A percentile compares a stretch with the other conserved stretches of the same genome.
These are phyloP conservation scores for Strobilomyces confusus DNA, from an alignment of 768 basidiomycete species.

Conservation along the genomic window DNA sequence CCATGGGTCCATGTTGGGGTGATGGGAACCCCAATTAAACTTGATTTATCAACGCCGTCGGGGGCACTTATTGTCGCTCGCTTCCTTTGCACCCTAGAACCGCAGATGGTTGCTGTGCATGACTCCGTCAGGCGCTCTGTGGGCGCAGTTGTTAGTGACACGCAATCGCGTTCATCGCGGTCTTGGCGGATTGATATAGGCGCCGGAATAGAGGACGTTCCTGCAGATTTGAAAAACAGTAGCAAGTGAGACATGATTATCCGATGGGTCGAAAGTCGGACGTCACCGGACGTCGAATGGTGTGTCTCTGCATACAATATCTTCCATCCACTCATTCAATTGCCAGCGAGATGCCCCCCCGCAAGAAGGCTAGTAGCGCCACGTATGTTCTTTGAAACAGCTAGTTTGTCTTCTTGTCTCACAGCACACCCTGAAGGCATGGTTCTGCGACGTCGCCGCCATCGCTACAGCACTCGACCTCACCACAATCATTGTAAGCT, in stretches of 20 bases:
- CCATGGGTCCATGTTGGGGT: no score
- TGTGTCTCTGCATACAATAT: not conserved
- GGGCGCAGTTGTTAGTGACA: no score
- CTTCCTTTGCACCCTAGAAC: no score
- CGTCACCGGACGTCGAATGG: not conserved
- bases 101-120: no score
- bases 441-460: not conserved
- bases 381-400: not conserved
- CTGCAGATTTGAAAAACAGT: no score
- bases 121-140: no score
- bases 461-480: not conserved
- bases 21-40: not conserved
- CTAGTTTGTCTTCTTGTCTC: not conserved
- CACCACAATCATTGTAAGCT: slow-evolving; percentile 1
- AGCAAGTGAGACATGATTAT: no score
- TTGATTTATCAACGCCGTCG: slow-evolving; percentile 6
- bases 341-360: not conserved
- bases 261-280: slow-evolving; percentile 1
- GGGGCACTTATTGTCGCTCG: not conserved
- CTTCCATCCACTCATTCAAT: no score
- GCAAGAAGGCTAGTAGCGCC: not conserved
- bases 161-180: not conserved
- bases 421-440: not conserved
- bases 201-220: no score
- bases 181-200: no score